phyloP scores from a whole-genome alignment of 805 yeast genomes.

The Yarrowia hollandica region DNA sequence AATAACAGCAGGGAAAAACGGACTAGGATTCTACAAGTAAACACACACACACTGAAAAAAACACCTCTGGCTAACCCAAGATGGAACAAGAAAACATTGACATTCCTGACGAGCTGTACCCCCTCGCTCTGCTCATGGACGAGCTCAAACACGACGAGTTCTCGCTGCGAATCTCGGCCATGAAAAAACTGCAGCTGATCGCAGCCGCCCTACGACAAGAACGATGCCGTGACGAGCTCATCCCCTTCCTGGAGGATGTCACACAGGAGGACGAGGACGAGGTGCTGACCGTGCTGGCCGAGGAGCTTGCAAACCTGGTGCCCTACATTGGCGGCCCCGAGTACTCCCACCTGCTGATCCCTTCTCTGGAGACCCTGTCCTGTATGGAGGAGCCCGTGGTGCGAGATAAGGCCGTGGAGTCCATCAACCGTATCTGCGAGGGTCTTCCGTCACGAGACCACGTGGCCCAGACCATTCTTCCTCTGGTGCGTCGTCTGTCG shows the following conservation, averaged over 20 bases:
- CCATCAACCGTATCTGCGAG: slow-evolving; percentile 68
- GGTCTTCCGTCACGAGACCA: slow-evolving; percentile 14
- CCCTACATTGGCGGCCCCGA: slow-evolving; percentile 85
- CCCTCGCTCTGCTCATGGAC: slow-evolving; percentile 94
- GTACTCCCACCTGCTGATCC: slow-evolving; percentile 56
- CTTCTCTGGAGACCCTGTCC: slow-evolving; percentile 77
- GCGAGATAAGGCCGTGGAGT: slow-evolving; percentile 88
- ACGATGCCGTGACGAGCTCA: slow-evolving; percentile 81
- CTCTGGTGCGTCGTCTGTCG: slow-evolving; percentile 73
- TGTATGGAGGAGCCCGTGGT: slow-evolving; percentile 96
- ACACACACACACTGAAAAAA: too few relatives aligned
- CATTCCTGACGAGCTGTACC: slow-evolving; percentile 65
- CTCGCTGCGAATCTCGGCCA: slow-evolving; percentile 87
- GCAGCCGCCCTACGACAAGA: slow-evolving; percentile 94
- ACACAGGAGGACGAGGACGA: slow-evolving; percentile 92
- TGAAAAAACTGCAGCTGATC: slow-evolving; percentile 90
- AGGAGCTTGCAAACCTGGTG: slow-evolving; percentile 81
- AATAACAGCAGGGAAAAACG: too few relatives aligned
- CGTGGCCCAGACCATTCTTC: slow-evolving; percentile 54
- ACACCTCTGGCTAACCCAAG: not conserved
- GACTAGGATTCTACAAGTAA: too few relatives aligned
- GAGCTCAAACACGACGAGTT: slow-evolving; percentile 97
- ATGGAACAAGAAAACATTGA: slow-evolving; percentile 29
- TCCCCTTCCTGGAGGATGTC: slow-evolving; percentile 80
- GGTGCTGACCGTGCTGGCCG: slow-evolving; percentile 90